Base-by-base conservation (phyloP, 306 rosid genomes). In the Citrullus amarus region DNA sequence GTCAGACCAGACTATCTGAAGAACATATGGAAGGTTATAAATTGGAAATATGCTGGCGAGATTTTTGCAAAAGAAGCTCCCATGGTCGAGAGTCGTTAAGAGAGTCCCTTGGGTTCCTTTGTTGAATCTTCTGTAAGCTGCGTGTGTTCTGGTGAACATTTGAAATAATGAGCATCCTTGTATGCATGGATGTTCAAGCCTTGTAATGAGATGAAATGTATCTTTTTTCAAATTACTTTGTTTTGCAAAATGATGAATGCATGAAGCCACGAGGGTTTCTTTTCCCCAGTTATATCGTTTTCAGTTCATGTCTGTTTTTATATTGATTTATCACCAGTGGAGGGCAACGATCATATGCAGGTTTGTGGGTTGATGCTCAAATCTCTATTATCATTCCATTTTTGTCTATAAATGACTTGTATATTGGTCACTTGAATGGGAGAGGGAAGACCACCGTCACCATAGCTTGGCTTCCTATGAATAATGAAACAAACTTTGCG, bases 1-100 rank as follows among this genome's bases (percentile, higher is more conserved):
- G 97, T 91, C 6, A 88, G 93, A 77, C 99, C 97, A 57, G 99
- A 95, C 79, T 95, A 95, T 79, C 88, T 96, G 85, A 96, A 91
- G 93, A 92, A 91, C 93, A 89, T 96, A 82, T 95, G 99, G 99
- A 91, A 89, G 79, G 97, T 95, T 77, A 88, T 95, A 75, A 87
- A 89, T 38, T 95, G 99, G 99, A 88, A 92, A 82, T 86, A 95
- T 75, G 97, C 88, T 48, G 81, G 84, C 77, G 88, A 91, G 59
- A 86, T 90, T 83, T 91, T 79, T n/a, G 97, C 86, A 76, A 85
- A 82, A 78, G 98, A 87, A 79, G 84, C 83, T 53, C 79, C 66
- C 88, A 63, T 83, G 78, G 82, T 74, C 0, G 78, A 74, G 78
- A 74, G 78, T 74, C 78, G 78, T 74, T 74, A 32, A 30, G 44